Evolutionary conservation across 2,329 filamentous ascomycete genomes (phyloP), one percentile per base, ranked within the genome.

Genomic region (Fusarium sp.): DNA sequence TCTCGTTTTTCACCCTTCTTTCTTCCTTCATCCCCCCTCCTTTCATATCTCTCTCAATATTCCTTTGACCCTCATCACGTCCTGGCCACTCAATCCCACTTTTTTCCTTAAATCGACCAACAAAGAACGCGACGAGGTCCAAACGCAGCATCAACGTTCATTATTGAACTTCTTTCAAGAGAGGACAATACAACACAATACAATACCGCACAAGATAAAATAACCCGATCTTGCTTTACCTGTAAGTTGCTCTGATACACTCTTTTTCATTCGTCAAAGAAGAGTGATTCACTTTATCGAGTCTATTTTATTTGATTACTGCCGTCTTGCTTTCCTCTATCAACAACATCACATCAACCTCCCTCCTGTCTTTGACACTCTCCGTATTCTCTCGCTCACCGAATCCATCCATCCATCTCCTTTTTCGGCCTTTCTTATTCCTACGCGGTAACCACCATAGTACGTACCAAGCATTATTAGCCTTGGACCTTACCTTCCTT

Each of bases 51-150:
- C 53, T 60, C 64, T 35, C 16, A 15, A 15, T 64, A 39, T 50
- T 69, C 41, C 59, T 62, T 55, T 54, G 33, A 59, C 57, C 30
- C 55, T 54, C 56, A 61, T 72, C 66, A 64, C 67, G 53, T 56
- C 58, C 47, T 66, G 66, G 42, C 65, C 57, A 54, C 56, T 58
- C 60, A 68, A 68, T 73, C 71, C 71, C 71, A 74, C 71, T 73
- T 73, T 73, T 74, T 71, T 64, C 66, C 42, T 45, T 47, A 71
- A 63, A 64, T 65, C 60, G 72, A 67, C 60, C 54, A 63, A 63
- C 54, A 63, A 58, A 65, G 62, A 57, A 74, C 65, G 64, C 67
- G 70, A 71, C 71, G 45, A 50, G 39, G 38, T 44, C 38, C 18
- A 45, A 55, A 61, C 50, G 38, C 30, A 44, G 50, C 51, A 44